Evolutionary conservation across 2,329 filamentous ascomycete genomes (phyloP), one percentile per base, ranked within the genome.

Genomic region (Alternaria triticina): DNA sequence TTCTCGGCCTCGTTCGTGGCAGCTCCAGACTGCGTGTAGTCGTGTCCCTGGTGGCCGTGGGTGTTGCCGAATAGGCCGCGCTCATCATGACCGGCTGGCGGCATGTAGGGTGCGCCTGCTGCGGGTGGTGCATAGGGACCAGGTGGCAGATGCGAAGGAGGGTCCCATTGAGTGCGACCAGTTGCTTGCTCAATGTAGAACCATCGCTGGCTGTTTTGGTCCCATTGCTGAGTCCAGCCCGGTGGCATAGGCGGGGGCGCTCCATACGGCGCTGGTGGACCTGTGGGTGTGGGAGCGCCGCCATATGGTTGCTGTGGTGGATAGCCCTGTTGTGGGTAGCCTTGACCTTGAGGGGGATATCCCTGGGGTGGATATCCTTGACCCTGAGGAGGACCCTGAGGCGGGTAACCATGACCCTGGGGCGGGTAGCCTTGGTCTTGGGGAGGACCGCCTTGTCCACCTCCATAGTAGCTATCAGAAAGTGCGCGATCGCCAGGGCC

Each of bases 221-320:
- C 89, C 79, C 86, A 91, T 76, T 90, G 86, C 23, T 88, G 82
- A 27, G 82, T 80, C 89, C 89, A 91, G 68, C 89, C 89, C 7
- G 76, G 76, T 2, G 77, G 77, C 73, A 54, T 83, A 73, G 23
- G 89, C 84, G 67, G 90, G 81, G 64, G 86, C 81, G 23, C 89
- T 85, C 80, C 74, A 61, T 72, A 78, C 59, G 71, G 71, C 6
- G 73, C 73, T 8, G 76, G 76, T 44, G 75, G 75, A 6, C 76
- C 75, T 33, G 73, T 67, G 13, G 74, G 73, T 11, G 74, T 72
- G 11, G 77, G 72, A 43, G 70, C 64, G 11, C 69, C 64, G 9
- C 70, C 72, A 28, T 70, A 72, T 10, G 65, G 70, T 27, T 70
- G 70, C 36, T 75, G 73, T 36, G 68, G 75, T 47, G 72, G 70